phyloP scores from a whole-genome alignment of 2,329 filamentous ascomycete genomes.

The Ploettnerulaceae sp. region DNA sequence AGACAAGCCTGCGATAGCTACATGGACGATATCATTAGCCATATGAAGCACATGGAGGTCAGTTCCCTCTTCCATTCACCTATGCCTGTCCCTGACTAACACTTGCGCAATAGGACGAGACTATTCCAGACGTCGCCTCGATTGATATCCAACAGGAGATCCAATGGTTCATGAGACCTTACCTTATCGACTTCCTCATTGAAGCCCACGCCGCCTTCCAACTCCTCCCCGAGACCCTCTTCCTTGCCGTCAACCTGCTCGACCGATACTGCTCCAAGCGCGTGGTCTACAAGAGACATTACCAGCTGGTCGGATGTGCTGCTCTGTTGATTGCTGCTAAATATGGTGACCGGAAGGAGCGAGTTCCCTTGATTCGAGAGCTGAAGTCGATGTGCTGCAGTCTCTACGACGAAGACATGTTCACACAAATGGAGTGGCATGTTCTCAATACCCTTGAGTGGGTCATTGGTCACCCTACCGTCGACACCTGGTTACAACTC shows the following conservation, averaged over 20 bases:
- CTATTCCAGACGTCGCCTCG: slow-evolving; percentile 89
- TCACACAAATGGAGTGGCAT: slow-evolving; percentile 99
- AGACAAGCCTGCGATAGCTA: slow-evolving; percentile 83
- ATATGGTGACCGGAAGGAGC: slow-evolving; percentile 97
- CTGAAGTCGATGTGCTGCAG: slow-evolving; percentile 99
- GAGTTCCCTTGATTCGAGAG: slow-evolving; percentile 95
- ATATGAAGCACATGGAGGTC: slow-evolving; percentile 93
- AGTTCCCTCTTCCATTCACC: slow-evolving; percentile 21
- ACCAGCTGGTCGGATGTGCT: slow-evolving; percentile 94
- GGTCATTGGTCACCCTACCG: slow-evolving; percentile 92
- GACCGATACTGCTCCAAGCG: slow-evolving; percentile 97
- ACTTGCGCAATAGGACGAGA: slow-evolving; percentile 63
- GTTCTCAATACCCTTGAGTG: slow-evolving; percentile 96
- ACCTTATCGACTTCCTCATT: slow-evolving; percentile 95
- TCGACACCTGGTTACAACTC: slow-evolving; percentile 88
- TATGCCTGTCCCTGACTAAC: slow-evolving; percentile 28
- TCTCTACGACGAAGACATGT: slow-evolving; percentile 98
- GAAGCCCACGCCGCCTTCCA: slow-evolving; percentile 96
- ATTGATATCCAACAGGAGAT: slow-evolving; percentile 99
- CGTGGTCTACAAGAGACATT: slow-evolving; percentile 98
- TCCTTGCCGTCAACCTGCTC: slow-evolving; percentile 92
- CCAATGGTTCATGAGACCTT: slow-evolving; percentile 99
- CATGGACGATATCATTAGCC: slow-evolving; percentile 86
- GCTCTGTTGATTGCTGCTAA: slow-evolving; percentile 95
- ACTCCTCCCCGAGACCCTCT: slow-evolving; percentile 88